Percentiles rank a stretch among this genome's conserved stretches.
Evolutionary conservation across 2,329 filamentous ascomycete genomes (phyloP).

Genomic region (Nannizziopsis barbatae): DNA sequence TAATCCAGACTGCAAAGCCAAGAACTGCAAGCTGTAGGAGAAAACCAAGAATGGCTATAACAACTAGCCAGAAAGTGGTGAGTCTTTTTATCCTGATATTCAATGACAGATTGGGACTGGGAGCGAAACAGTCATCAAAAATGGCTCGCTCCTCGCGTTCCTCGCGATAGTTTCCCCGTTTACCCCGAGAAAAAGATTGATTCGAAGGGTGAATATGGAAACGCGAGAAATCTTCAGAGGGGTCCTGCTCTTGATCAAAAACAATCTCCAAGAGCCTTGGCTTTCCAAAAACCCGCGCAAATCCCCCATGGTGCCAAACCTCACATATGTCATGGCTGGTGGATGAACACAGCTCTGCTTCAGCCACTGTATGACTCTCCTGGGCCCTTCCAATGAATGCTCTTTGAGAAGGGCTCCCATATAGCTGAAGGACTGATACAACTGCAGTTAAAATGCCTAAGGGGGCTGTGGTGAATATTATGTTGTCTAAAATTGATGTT

Average conservation of each 20-base stretch:
- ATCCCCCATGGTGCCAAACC: conserved; percentile 18
- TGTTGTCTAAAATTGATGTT: conserved; percentile 32
- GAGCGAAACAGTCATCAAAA: too few relatives aligned
- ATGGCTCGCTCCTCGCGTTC: too few relatives aligned
- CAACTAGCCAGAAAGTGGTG: not conserved
- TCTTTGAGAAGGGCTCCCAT: conserved; percentile 33
- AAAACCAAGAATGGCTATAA: conserved; percentile 19
- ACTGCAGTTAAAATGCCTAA: conserved; percentile 38
- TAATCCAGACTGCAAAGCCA: not conserved
- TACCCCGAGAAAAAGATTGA: too few relatives aligned
- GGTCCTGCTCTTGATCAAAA: too few relatives aligned
- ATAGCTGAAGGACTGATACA: conserved; percentile 37
- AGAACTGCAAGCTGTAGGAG: conserved; percentile 9
- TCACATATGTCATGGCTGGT: conserved; percentile 15
- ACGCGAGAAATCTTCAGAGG: too few relatives aligned
- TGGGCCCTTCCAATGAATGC: conserved; percentile 38
- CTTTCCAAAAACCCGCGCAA: conserved; percentile 7
- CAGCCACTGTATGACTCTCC: conserved; percentile 28
- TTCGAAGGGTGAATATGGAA: too few relatives aligned
- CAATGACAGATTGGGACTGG: too few relatives aligned
- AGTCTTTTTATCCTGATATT: not conserved
- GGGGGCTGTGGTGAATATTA: conserved; percentile 39
- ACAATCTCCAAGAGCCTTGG: not conserved
- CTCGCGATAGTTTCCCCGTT: too few relatives aligned
- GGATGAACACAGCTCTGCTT: conserved; percentile 36